A percentile compares a stretch with the other conserved stretches of the same genome.
Evolutionary conservation across 805 yeast species (phyloP).

Genomic region (Teunomyces aglyptinius): DNA sequence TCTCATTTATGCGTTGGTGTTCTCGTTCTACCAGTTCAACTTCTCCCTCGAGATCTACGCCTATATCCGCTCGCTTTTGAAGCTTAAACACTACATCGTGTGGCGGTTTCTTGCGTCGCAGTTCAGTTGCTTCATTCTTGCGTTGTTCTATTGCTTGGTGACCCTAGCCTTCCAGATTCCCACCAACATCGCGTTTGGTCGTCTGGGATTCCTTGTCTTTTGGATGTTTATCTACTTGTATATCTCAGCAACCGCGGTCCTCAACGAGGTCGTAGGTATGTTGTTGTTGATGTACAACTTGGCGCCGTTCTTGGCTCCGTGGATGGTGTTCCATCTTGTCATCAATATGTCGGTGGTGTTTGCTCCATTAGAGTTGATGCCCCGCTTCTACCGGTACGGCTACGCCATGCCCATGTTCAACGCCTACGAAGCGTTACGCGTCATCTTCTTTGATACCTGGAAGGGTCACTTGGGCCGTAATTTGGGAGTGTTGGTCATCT

Average conservation of each 20-base stretch:
- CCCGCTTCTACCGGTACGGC: conserved; percentile 33
- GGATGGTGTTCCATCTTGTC: conserved; percentile 30
- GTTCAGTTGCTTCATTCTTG: conserved; percentile 24
- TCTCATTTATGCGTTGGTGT: conserved; percentile 29
- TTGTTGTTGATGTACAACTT: conserved; percentile 18
- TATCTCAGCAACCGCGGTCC: conserved; percentile 25
- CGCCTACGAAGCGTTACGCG: conserved; percentile 29
- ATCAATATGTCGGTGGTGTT: conserved; percentile 31
- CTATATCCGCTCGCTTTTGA: conserved; percentile 18
- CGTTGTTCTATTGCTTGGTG: conserved; percentile 29
- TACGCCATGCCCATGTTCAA: conserved; percentile 38
- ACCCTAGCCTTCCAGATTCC: conserved; percentile 33
- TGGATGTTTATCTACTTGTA: conserved; percentile 32
- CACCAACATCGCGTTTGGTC: conserved; percentile 23
- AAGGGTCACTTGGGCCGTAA: conserved; percentile 32
- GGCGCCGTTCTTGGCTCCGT: conserved; percentile 22
- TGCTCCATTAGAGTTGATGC: conserved; percentile 32
- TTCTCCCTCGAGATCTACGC: conserved; percentile 27
- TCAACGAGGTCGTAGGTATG: conserved; percentile 26
- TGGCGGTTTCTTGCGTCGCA: conserved; percentile 31
- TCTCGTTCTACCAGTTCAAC: conserved; percentile 35
- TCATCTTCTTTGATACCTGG: conserved; percentile 34
- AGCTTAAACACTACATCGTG: conserved; percentile 23
- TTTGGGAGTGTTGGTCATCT: conserved; percentile 26
- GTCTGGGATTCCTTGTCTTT: conserved; percentile 31